Conservation (phyloP, 495 filamentous ascomycete species). For the Lophium mytilinum region DNA sequence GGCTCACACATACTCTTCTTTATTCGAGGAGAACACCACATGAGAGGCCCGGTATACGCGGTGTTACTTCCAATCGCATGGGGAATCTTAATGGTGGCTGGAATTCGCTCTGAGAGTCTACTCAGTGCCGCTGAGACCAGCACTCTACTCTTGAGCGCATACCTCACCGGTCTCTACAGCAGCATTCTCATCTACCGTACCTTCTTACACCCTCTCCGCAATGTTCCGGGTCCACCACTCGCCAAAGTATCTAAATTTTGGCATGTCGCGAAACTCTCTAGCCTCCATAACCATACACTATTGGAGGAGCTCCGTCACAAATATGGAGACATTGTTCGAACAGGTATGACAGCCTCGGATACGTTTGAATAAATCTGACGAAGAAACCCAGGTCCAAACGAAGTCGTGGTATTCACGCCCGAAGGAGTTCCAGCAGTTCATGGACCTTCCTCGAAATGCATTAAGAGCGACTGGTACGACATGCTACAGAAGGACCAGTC, state of each 20-base stretch:
- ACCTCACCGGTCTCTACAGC: not conserved
- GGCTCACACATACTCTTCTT: too few relatives aligned
- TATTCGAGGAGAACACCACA: too few relatives aligned
- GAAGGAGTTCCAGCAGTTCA: too few relatives aligned
- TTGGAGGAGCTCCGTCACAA: constrained; percentile 4
- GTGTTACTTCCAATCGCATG: too few relatives aligned
- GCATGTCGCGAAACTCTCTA: not conserved
- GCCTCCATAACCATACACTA: constrained; percentile 1
- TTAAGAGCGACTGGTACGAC: constrained; percentile 32
- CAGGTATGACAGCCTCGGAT: constrained; percentile 5
- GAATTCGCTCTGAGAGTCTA: too few relatives aligned
- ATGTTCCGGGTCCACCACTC: constrained; percentile 8
- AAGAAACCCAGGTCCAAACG: too few relatives aligned
- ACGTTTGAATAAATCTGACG: too few relatives aligned
- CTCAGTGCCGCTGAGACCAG: too few relatives aligned
- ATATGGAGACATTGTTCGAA: constrained; percentile 16
- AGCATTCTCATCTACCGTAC: constrained; percentile 12
- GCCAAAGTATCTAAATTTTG: constrained; percentile 9
- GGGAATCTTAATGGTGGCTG: too few relatives aligned
- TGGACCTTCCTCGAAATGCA: constrained; percentile 25
- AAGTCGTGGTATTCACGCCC: too few relatives aligned
- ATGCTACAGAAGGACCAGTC: constrained; percentile 16
- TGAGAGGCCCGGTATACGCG: too few relatives aligned
- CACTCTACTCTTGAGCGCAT: too few relatives aligned
- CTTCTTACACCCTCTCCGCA: constrained; percentile 7